Evolutionary conservation across 169 alveolate species (phyloP), one percentile per base, ranked within the genome.

Genomic region (Plasmodium cynomolgi): DNA sequence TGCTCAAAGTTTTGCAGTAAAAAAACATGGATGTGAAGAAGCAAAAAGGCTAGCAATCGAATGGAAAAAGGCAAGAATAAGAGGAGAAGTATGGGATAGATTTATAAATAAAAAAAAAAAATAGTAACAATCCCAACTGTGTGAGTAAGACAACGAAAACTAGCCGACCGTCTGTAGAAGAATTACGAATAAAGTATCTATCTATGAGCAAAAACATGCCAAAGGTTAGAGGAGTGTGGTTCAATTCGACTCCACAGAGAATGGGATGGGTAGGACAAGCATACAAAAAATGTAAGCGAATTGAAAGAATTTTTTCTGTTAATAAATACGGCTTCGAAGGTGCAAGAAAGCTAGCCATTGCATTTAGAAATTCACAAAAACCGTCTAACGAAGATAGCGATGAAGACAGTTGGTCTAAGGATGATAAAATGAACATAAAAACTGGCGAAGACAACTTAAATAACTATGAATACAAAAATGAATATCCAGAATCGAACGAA

Each of bases 251-350:
- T 15, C 95, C 96, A 54, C 94, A 96, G 41, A 95, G 98, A 56
- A 96, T 96, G 98, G 98, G 98, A 31, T 96, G 98, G 98, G 98
- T 96, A 13, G 98, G 98, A 23, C 98, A 96, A 95, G 98, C 98
- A 11, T 96, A 96, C 92, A 96, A 96, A 92, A 96, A 96, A 84
- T 96, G 98, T 93, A 96, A 96, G 75, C 93, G 98, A 71, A 96
- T 96, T 41, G 98, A 96, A 83, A 96, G 96, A 93, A 96, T 96
- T 34, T 96, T 96, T 81, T 96, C 98, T 31, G 95, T 96, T 74
- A 95, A 94, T 92, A 95, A 96, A 81, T 96, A 96, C 58, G 98
- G 98, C n/a, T 96, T 96, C 68, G 98, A 95, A 34, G 97, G 98
- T 13, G 98, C 98, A 13, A 71, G 98, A 20, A 93, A 95, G 71